Base-by-base conservation (phyloP, 306 rosid genomes). In the Trifolium dubium region DNA sequence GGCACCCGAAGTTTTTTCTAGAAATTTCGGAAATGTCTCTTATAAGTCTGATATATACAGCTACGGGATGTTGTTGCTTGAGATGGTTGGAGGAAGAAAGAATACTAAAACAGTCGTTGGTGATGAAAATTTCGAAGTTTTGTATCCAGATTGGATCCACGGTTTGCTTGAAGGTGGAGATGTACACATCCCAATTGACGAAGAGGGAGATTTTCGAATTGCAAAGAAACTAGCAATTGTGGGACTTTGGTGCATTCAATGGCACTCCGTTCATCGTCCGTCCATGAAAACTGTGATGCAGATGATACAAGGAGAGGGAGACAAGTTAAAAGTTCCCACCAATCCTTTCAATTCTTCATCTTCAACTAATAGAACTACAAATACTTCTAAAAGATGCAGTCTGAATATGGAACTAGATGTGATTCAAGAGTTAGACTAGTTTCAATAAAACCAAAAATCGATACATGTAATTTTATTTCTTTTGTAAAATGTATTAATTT, bases 11-110 rank as follows among this genome's bases (percentile, higher is more conserved):
- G 72, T 67, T 3, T 67, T 67, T 46, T 67, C 72, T 13, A 29
- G 50, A 67, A 67, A 67, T 28, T 67, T 67, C 8, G 72, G 58
- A 0, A 29, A 67, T 14, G 72, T 67, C 12, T 67, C 72, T 29
- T 67, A 67, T 28, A 67, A 67, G 41, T 67, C 72, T 46, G 72
- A 67, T 67, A 67, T 67, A 44, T 67, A 67, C 13, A 67, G 72
- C 13, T 67, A 67, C 0, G 72, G 72, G 1, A 67, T 67, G 72
- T 67, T 67, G 8, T 0, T 67, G 14, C 9, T 67, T 2, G 72
- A 67, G 58, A 46, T 67, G 40, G 58, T 67, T 29, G 72, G 72
- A 11, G 72, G 58, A 67, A 46, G 40, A 46, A 67, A 67, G 14
- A 46, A 46, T 67, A 44, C 54, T 5, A 28, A 67, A 2, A 28